These are phyloP conservation scores for Madurella fahalii DNA, from an alignment of 2,329 filamentous ascomycete genomes.

Conservation along the genomic window DNA sequence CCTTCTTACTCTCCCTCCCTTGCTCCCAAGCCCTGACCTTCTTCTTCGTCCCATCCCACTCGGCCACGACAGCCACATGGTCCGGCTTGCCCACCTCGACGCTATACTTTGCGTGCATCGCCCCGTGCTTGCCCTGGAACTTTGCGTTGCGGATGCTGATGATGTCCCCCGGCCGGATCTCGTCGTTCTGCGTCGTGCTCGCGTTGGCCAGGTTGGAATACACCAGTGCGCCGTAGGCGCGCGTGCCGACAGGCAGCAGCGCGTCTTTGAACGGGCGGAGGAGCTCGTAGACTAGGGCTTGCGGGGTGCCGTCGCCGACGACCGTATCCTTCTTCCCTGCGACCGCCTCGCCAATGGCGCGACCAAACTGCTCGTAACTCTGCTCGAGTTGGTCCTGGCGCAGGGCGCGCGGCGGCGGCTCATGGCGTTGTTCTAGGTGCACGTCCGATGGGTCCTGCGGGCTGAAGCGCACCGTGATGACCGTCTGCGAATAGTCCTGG, in stretches of 20 bases:
- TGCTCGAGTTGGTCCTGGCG: slow-evolving; percentile 92
- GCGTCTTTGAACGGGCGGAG: slow-evolving; percentile 69
- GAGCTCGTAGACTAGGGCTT: slow-evolving; percentile 73
- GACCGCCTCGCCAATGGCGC: slow-evolving; percentile 68
- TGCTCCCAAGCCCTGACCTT: slow-evolving; percentile 96
- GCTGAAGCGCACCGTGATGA: slow-evolving; percentile 78
- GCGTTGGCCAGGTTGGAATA: slow-evolving; percentile 96
- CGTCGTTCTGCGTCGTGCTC: slow-evolving; percentile 81
- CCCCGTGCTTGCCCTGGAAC: slow-evolving; percentile 91
- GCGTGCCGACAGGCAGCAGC: slow-evolving; percentile 77
- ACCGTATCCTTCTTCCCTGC: slow-evolving; percentile 70
- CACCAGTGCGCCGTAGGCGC: slow-evolving; percentile 85
- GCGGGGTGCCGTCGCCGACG: slow-evolving; percentile 79
- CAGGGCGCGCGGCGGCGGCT: slow-evolving; percentile 72
- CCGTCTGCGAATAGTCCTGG: slow-evolving; percentile 93
- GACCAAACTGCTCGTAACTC: slow-evolving; percentile 76
- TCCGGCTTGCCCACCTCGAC: slow-evolving; percentile 82
- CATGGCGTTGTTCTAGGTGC: slow-evolving; percentile 78
- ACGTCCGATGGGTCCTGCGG: slow-evolving; percentile 68
- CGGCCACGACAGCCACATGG: slow-evolving; percentile 85
- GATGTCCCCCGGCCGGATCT: slow-evolving; percentile 89
- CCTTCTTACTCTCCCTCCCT: slow-evolving; percentile 86
- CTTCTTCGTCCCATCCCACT: slow-evolving; percentile 99
- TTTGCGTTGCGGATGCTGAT: slow-evolving; percentile 87
- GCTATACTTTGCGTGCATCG: slow-evolving; percentile 92